Evolutionary conservation across 192 early-diverging fungal species (phyloP), one percentile per base, ranked within the genome.

Genomic region (Rhizophagus clarus): DNA sequence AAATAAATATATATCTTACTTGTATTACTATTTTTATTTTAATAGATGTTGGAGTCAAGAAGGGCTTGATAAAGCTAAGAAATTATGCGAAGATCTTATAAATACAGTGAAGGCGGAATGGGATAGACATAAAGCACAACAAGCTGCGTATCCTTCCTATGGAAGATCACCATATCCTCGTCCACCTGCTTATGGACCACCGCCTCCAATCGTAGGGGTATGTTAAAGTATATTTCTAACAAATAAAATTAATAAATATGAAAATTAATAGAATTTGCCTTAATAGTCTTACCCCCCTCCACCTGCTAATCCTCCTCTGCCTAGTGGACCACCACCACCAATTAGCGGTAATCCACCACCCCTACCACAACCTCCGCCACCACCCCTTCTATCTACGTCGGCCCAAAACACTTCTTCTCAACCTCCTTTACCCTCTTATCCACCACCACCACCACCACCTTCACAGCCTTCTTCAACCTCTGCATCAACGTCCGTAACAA

Each of bases 61-160:
- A 51, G 87, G 89, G 15, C 81, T 96, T 11, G 88, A 89, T 26
- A 83, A 88, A 42, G 96, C 96, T 4, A 88, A 88, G 34, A 81
- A 87, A 45, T 87, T 95, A 31, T 90, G 93, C 49, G 82, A 92
- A 70, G 93, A 96, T 82, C 86, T 97, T 47, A 87, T 97, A 8
- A 90, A 90, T 63, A 96, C 95, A 1, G 90, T 97, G 0, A 90
- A 89, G 61, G 83, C 79, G 1, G 95, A 97, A 67, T 91, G 91
- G 82, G 88, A 94, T 71, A 80, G 78, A 31, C 81, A 80, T 83
- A 89, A 82, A 67, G 84, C 68, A 77, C 82, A 74, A 61, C 84
- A 77, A 31, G 80, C 74, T 45, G 72, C 73, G 22, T 77, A 45
- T 67, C 76, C 61, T 49, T 4, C 76, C 14, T 77, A 77, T 26